A percentile compares a stretch with the other conserved stretches of the same genome.
These are phyloP conservation scores for Parsonsia alboflavescens DNA, from an alignment of 257 asterid genomes.

Conservation along the genomic window DNA sequence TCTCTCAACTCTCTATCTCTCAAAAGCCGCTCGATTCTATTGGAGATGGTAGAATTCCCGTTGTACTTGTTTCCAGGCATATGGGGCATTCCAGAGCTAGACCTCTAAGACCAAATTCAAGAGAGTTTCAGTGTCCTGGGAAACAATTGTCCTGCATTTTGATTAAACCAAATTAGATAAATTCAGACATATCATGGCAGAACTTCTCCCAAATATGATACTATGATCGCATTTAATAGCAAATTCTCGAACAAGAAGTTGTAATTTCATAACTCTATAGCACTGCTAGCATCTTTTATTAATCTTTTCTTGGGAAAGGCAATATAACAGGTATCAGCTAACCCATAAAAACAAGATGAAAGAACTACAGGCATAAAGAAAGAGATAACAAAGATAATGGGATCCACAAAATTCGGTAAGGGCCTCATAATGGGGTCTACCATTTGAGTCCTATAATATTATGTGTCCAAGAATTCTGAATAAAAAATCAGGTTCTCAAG, in stretches of 20 bases:
- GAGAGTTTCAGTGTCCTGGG: conserved; percentile 32
- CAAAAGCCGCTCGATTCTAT: conserved; percentile 59
- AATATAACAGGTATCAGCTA: conserved; percentile 7
- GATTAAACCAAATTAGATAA: conserved; percentile 20
- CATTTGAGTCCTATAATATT: conserved; percentile 17
- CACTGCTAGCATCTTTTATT: not conserved
- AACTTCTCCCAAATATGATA: conserved; percentile 21
- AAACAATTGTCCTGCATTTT: conserved; percentile 55
- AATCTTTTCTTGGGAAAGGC: not conserved
- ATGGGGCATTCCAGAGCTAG: conserved; percentile 27
- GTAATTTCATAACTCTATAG: conserved; percentile 14
- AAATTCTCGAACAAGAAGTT: conserved; percentile 9
- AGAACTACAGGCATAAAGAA: conserved; percentile 28
- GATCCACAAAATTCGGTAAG: conserved; percentile 41
- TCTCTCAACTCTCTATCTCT: conserved; percentile 60
- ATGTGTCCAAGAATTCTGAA: conserved; percentile 14
- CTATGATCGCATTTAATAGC: conserved; percentile 16
- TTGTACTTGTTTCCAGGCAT: conserved; percentile 81
- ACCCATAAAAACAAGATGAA: conserved; percentile 7
- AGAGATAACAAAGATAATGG: conserved; percentile 38
- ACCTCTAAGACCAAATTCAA: conserved; percentile 33
- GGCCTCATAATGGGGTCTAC: conserved; percentile 38
- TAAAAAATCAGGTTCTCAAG: conserved; percentile 11
- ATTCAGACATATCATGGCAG: conserved; percentile 28
- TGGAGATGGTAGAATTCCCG: conserved; percentile 38